phyloP scores from a whole-genome alignment of 331 rosid genomes.

The Spiraea crenata region DNA sequence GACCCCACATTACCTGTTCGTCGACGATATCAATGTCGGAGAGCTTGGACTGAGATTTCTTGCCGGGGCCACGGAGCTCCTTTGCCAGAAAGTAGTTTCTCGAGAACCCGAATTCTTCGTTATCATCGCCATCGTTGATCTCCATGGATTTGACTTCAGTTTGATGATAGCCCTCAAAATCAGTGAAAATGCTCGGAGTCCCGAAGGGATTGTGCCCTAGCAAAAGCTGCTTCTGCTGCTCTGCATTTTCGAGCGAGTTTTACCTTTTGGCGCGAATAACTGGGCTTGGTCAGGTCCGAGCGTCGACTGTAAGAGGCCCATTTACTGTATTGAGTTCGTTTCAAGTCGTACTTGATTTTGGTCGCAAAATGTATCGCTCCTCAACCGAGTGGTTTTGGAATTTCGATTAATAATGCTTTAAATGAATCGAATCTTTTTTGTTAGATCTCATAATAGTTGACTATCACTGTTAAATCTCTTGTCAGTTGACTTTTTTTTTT shows the following conservation, averaged over 20 bases:
- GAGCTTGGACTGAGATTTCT: constrained; percentile 63
- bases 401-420: too few species aligned
- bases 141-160: constrained; percentile 34
- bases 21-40: constrained; percentile 74
- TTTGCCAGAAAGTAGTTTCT: constrained; percentile 87
- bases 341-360: not conserved
- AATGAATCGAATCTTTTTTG: too few species aligned
- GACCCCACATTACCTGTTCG: constrained; percentile 54
- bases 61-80: constrained; percentile 60
- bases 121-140: constrained; percentile 41
- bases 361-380: too few species aligned
- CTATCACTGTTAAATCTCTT: too few species aligned
- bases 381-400: too few species aligned
- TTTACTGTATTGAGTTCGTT: not conserved
- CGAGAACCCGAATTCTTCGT: constrained; percentile 67
- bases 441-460: too few species aligned
- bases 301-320: not conserved
- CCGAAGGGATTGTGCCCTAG: constrained; percentile 7
- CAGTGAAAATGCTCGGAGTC: not conserved
- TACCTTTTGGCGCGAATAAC: not conserved
- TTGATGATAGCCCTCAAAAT: not conserved
- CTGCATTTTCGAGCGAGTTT: constrained; percentile 20
- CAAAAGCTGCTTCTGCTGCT: not conserved
- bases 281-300: not conserved
- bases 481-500: too few species aligned